phyloP scores from a whole-genome alignment of 2,329 filamentous ascomycete genomes.

The Paraconiothyrium brasiliense region DNA sequence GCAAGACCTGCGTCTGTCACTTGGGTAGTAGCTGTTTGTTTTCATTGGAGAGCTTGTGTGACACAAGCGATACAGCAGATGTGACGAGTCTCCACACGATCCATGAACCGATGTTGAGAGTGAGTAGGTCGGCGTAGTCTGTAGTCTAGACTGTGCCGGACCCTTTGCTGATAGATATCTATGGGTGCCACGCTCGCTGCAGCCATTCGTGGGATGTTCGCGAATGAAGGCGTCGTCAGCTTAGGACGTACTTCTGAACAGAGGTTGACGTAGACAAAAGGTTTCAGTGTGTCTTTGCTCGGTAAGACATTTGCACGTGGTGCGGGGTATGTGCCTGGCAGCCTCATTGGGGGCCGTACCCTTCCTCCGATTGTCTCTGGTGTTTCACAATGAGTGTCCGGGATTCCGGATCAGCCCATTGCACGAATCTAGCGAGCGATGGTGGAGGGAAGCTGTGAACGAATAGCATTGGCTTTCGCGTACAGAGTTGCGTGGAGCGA shows the following conservation, averaged over 20 bases:
- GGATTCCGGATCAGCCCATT: not conserved
- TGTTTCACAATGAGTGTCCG: not conserved
- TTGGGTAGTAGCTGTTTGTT: too few relatives aligned
- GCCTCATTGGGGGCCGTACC: slow-evolving; percentile 1
- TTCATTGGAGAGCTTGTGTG: too few relatives aligned
- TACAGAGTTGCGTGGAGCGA: too few relatives aligned
- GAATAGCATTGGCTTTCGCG: too few relatives aligned
- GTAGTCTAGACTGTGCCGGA: not conserved
- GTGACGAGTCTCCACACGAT: too few relatives aligned
- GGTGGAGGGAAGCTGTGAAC: too few relatives aligned
- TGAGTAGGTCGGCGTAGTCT: too few relatives aligned
- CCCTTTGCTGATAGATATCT: not conserved
- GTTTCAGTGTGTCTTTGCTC: slow-evolving; percentile 1
- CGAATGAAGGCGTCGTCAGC: not conserved
- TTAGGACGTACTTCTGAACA: not conserved
- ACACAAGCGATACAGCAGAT: too few relatives aligned
- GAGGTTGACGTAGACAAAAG: not conserved
- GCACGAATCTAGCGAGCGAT: too few relatives aligned
- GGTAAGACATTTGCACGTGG: slow-evolving; percentile 3
- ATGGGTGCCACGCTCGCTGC: not conserved
- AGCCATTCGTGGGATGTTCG: not conserved
- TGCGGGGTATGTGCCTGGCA: not conserved
- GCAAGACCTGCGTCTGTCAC: too few relatives aligned
- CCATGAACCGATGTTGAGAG: too few relatives aligned
- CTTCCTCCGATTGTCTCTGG: not conserved